Evolutionary conservation across 208 protist species (phyloP), one percentile per base, ranked within the genome.

Genomic region (Trypanosoma avium): DNA sequence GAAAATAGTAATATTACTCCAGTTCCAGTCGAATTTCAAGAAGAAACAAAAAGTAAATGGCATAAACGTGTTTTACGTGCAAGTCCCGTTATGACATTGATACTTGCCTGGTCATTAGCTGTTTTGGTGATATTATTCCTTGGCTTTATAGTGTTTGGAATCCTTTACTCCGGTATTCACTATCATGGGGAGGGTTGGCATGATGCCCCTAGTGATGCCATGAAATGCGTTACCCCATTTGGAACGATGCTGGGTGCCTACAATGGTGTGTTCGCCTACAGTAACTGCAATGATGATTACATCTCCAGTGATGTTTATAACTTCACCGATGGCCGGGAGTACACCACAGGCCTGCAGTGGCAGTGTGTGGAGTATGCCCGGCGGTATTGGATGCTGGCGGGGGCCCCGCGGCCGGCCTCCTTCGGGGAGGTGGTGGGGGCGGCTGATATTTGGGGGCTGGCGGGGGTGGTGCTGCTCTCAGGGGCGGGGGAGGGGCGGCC

Each of bases 351-450:
- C 5, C 71, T 95, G 75, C 67, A 79, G 63, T 95, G 89, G 89
- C 86, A 95, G 68, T 95, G 89, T 47, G 86, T 95, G 26, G 85
- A 95, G 74, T 95, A 90, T 73, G 89, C 89, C 9, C 65, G 89
- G 26, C 81, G 89, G 24, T 95, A 95, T 69, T 93, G 85, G 86
- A 87, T 92, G 80, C 59, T 94, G n/a, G 62, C 45, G 3, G 88
- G 85, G 0, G 58, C 4, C 0, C 85, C 88, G 0, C 27, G 29
- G 21, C 84, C 80, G 0, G 86, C 82, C 24, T 19, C 57, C 32
- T 93, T 95, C 61, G 83, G 59, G 1, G 30, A 54, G 19, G 82
- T 95, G 0, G 75, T 78, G 0, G 79, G 79, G 4, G 89, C 89
- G 0, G 75, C 80, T 3, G 84, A 95, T 59, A 95, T 95, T 65